Evolutionary conservation across 2,329 filamentous ascomycete species (phyloP).

Genomic region (Microdochium bolleyi): DNA sequence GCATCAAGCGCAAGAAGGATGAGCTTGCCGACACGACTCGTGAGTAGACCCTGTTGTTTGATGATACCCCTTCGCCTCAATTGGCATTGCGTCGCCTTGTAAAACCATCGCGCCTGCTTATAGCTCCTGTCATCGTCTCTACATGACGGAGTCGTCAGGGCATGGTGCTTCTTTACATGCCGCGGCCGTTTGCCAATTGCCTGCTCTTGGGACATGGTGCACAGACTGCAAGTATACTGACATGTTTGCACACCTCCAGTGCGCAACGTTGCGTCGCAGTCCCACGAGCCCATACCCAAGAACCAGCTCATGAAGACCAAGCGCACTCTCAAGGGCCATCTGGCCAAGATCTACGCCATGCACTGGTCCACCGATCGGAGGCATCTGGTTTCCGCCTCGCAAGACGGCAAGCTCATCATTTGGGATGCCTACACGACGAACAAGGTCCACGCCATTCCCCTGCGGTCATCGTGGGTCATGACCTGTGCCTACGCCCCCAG

Average conservation of each 20-base stretch:
- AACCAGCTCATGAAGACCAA: slow-evolving; percentile 95
- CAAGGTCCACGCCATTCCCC: slow-evolving; percentile 96
- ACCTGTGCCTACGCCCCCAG: slow-evolving; percentile 98
- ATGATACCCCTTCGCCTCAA: not conserved
- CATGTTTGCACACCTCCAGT: slow-evolving; percentile 44
- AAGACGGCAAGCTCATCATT: slow-evolving; percentile 98
- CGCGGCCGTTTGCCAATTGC: not conserved
- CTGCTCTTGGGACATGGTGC: not conserved
- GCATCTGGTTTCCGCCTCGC: slow-evolving; percentile 94
- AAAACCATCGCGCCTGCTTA: not conserved
- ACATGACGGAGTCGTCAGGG: not conserved
- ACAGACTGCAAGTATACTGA: not conserved
- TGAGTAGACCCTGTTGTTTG: slow-evolving; percentile 44
- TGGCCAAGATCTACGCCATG: slow-evolving; percentile 99
- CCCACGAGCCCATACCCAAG: slow-evolving; percentile 84
- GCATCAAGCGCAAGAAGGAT: slow-evolving; percentile 99
- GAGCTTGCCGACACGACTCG: slow-evolving; percentile 95
- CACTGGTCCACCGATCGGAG: slow-evolving; percentile 98
- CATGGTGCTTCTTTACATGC: not conserved
- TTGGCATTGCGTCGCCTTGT: not conserved
- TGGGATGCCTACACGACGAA: slow-evolving; percentile 99
- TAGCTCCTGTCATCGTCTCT: not conserved
- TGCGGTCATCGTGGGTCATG: slow-evolving; percentile 99
- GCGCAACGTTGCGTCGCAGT: slow-evolving; percentile 83
- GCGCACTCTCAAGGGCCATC: slow-evolving; percentile 91